These are phyloP conservation scores for Phytophthora tubulina DNA, from an alignment of 352 stramenopile genomes.

Conservation along the genomic window DNA sequence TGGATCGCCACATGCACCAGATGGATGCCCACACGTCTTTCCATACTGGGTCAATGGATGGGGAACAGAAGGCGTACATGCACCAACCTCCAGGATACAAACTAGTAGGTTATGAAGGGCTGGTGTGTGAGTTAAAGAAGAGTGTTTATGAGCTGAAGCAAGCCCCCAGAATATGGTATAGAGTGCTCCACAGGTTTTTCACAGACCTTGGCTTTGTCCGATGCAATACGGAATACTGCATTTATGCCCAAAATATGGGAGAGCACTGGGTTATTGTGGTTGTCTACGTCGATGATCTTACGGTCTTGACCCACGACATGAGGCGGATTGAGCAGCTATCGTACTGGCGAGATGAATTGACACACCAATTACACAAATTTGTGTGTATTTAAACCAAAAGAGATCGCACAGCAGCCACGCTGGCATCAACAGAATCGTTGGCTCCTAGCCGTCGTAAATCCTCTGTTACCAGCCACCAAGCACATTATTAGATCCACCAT, in stretches of 20 bases:
- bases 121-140: constrained; percentile 29
- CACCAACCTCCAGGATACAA: constrained; percentile 9
- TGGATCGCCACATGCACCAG: constrained; percentile 23
- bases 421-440: no score
- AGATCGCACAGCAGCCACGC: no score
- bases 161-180: constrained; percentile 32
- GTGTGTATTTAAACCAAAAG: no score
- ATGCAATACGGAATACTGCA: constrained; percentile 42
- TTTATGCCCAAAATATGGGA: constrained; percentile 44
- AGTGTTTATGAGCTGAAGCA: constrained; percentile 18
- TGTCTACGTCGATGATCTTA: constrained; percentile 40
- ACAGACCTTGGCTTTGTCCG: constrained; percentile 24
- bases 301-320: constrained; percentile 29
- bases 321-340: constrained; percentile 23
- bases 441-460: no score
- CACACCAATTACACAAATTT: no score
- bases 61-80: constrained; percentile 29
- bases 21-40: constrained; percentile 3
- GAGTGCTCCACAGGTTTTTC: constrained; percentile 31
- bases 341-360: no score
- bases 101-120: constrained; percentile 13
- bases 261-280: constrained; percentile 37
- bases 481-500: no score
- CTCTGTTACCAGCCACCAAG: no score
- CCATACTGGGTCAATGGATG: constrained; percentile 21